These are phyloP conservation scores for Diacronema lutheri DNA, from an alignment of 78 protist genomes.

Conservation along the genomic window DNA sequence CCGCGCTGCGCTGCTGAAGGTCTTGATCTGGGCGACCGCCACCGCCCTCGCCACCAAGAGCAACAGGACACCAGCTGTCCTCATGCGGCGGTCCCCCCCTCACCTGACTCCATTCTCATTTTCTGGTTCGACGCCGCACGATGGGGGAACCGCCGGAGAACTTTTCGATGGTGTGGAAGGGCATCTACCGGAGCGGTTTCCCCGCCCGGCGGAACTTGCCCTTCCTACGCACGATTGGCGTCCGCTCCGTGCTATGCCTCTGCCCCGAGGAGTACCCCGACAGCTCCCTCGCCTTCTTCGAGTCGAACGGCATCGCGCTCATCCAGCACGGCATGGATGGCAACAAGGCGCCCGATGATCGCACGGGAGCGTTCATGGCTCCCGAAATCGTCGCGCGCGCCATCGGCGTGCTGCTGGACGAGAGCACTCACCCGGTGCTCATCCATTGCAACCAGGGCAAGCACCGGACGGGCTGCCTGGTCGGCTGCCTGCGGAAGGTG, in stretches of 20 bases:
- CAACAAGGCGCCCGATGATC: conserved; percentile 46
- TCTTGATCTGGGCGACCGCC: too few species aligned
- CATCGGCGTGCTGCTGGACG: not conserved
- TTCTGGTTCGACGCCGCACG: too few species aligned
- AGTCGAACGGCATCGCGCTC: not conserved
- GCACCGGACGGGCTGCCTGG: not conserved
- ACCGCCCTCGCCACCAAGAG: too few species aligned
- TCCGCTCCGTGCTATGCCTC: conserved; percentile 19
- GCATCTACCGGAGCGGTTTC: conserved; percentile 23
- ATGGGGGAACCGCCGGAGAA: conserved; percentile 49
- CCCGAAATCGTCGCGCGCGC: not conserved
- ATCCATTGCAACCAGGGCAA: conserved; percentile 49
- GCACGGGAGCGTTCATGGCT: not conserved
- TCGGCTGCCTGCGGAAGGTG: not conserved
- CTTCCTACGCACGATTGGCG: not conserved
- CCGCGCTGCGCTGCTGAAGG: too few species aligned
- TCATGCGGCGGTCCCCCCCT: too few species aligned
- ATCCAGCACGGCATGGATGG: conserved; percentile 26
- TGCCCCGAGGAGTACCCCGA: conserved; percentile 47
- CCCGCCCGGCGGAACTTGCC: conserved; percentile 27
- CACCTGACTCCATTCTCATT: too few species aligned
- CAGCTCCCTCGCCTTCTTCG: not conserved
- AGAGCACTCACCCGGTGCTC: conserved; percentile 24
- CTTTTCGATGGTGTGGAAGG: conserved; percentile 38
- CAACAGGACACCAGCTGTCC: too few species aligned